Percentiles rank a stretch among this genome's conserved stretches.
phyloP scores from a whole-genome alignment of 352 stramenopile species.

The Phytophthora pluvialis region DNA sequence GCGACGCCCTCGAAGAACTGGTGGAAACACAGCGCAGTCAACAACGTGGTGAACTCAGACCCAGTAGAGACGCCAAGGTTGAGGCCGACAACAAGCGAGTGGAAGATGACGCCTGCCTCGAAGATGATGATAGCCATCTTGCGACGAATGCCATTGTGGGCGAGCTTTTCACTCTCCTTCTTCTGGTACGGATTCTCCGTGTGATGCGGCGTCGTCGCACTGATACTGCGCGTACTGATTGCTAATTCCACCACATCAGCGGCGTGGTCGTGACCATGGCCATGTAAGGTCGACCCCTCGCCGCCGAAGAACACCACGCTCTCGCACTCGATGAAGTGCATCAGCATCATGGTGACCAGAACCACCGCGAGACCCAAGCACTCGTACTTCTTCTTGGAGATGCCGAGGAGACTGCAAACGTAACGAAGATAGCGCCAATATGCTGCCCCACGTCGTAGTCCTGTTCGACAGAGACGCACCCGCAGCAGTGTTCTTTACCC shows the following conservation, averaged over 20 bases:
- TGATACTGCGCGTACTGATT: neutral
- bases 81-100: conserved; percentile 75
- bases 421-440: conserved; percentile 49
- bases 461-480: no score
- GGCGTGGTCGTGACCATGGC: conserved; percentile 31
- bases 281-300: conserved; percentile 28
- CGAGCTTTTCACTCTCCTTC: no score
- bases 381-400: conserved; percentile 55
- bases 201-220: neutral
- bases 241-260: neutral
- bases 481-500: no score
- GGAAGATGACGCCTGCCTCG: conserved; percentile 63
- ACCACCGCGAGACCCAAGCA: conserved; percentile 60
- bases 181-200: neutral
- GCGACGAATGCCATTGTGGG: conserved; percentile 13
- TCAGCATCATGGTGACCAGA: conserved; percentile 56
- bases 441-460: conserved; percentile 35
- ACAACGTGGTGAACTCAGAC: conserved; percentile 61
- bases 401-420: conserved; percentile 44
- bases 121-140: conserved; percentile 62
- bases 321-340: conserved; percentile 73
- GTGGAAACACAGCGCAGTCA: conserved; percentile 67
- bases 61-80: conserved; percentile 59
- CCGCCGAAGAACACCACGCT: conserved; percentile 56
- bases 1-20: conserved; percentile 82